A percentile compares a stretch with the other conserved stretches of the same genome.
Conservation (phyloP, 331 rosid species). For the Quercus tomentella region DNA sequence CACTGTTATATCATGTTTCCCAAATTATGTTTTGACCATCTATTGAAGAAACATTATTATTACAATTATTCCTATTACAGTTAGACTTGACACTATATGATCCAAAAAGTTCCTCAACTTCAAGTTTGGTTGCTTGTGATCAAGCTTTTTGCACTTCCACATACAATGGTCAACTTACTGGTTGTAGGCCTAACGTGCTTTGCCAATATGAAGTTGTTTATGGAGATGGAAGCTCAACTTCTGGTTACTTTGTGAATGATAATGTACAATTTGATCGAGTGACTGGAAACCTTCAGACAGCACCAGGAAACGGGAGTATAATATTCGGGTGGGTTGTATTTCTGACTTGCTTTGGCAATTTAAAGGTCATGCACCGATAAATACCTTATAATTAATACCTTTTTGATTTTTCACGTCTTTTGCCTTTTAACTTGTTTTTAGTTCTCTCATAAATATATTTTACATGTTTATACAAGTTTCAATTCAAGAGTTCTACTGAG, state of each 20-base stretch:
- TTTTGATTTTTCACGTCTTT: neutral
- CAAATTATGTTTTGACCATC: neutral
- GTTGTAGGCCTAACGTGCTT: conserved; percentile 46
- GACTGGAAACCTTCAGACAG: conserved; percentile 37
- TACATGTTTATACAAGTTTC: neutral
- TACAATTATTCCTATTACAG: conserved; percentile 40
- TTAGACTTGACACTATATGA: conserved; percentile 58
- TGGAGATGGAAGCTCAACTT: conserved; percentile 83
- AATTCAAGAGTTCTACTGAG: conserved; percentile 3
- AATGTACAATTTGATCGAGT: conserved; percentile 41
- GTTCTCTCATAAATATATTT: neutral
- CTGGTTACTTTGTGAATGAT: conserved; percentile 79
- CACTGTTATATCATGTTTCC: conserved; percentile 13
- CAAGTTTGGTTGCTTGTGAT: conserved; percentile 54
- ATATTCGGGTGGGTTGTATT: conserved; percentile 71
- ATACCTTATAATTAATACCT: neutral
- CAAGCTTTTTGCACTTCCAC: conserved; percentile 59
- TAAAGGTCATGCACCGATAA: neutral
- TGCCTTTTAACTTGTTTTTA: neutral
- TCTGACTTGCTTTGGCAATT: neutral
- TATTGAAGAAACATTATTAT: conserved; percentile 8
- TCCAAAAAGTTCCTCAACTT: conserved; percentile 50
- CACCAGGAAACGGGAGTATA: conserved; percentile 33
- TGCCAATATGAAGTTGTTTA: conserved; percentile 67
- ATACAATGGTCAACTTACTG: conserved; percentile 40